Percentiles rank a stretch among this genome's conserved stretches.
These are phyloP conservation scores for Trichosporon coremiiforme DNA, from an alignment of 1,284 basidiomycete species.

Conservation along the genomic window DNA sequence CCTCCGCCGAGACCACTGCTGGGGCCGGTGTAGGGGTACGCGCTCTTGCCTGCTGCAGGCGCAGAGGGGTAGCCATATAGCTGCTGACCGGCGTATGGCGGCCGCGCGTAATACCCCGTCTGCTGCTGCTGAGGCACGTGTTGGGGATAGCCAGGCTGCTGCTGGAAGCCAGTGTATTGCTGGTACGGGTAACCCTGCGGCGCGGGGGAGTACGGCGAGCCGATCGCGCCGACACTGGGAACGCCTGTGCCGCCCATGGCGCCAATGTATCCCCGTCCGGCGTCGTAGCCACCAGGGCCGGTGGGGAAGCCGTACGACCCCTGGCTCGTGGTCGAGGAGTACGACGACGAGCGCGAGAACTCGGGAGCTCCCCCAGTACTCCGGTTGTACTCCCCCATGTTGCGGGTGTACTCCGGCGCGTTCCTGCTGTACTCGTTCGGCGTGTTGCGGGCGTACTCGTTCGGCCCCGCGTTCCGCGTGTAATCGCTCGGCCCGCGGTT, in stretches of 20 bases:
- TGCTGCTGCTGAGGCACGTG: neutral
- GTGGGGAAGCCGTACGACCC: conserved; percentile 11
- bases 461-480: neutral
- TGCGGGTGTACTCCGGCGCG: no score
- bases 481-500: conserved; percentile 3
- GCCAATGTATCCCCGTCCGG: neutral
- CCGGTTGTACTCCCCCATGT: no score
- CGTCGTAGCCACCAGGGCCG: neutral
- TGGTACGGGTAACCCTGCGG: neutral
- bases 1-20: neutral
- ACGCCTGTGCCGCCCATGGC: neutral
- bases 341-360: conserved; percentile 17
- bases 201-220: neutral
- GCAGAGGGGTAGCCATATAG: conserved; percentile 1
- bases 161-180: neutral
- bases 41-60: neutral
- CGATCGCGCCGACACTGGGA: neutral
- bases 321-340: conserved; percentile 11
- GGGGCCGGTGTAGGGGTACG: neutral
- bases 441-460: neutral
- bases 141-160: conserved; percentile 1
- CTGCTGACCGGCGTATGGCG: conserved; percentile 6
- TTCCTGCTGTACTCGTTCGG: conserved; percentile 5
- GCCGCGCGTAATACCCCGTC: conserved; percentile 5
- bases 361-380: neutral